These are phyloP conservation scores for Begonia loranthoides DNA, from an alignment of 306 rosid species.

Conservation along the genomic window DNA sequence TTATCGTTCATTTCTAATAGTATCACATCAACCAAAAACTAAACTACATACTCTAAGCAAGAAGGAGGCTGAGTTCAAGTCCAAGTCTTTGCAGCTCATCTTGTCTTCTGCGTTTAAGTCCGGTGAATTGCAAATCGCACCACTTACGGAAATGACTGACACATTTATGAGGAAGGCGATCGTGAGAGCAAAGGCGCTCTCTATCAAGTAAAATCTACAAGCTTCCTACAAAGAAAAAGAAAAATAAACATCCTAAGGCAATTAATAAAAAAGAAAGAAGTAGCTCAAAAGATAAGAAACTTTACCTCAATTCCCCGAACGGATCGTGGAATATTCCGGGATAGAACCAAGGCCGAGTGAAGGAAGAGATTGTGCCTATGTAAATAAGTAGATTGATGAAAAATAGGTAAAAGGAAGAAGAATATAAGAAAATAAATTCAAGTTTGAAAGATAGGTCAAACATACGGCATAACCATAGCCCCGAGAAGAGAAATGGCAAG, in stretches of 20 bases:
- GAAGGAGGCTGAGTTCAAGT: conserved; percentile 87
- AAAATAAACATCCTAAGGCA: not conserved
- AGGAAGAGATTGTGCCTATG: conserved; percentile 95
- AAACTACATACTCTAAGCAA: conserved; percentile 51
- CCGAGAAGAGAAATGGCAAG: conserved; percentile 98
- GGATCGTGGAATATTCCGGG: conserved; percentile 87
- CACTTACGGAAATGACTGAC: conserved; percentile 83
- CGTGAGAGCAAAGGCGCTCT: conserved; percentile 85
- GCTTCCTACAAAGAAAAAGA: conserved; percentile 54
- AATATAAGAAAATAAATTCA: conserved; percentile 4
- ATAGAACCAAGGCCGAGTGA: conserved; percentile 94
- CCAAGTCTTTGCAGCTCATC: conserved; percentile 64
- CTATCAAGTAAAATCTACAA: conserved; percentile 80
- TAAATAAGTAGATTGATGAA: conserved; percentile 15
- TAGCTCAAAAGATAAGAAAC: conserved; percentile 7
- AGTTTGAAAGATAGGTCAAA: conserved; percentile 12
- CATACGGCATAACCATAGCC: conserved; percentile 99
- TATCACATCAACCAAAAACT: too few relatives aligned
- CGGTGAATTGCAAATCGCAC: conserved; percentile 69
- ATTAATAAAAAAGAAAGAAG: too few relatives aligned
- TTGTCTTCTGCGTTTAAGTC: conserved; percentile 57
- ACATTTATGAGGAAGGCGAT: conserved; percentile 82
- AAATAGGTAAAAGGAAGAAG: conserved; percentile 3
- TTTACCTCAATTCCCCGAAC: conserved; percentile 65
- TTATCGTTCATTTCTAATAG: too few relatives aligned